Percentiles rank a stretch among this genome's conserved stretches.
phyloP scores from a whole-genome alignment of 2,329 filamentous ascomycete species.

The Phoma sp. region DNA sequence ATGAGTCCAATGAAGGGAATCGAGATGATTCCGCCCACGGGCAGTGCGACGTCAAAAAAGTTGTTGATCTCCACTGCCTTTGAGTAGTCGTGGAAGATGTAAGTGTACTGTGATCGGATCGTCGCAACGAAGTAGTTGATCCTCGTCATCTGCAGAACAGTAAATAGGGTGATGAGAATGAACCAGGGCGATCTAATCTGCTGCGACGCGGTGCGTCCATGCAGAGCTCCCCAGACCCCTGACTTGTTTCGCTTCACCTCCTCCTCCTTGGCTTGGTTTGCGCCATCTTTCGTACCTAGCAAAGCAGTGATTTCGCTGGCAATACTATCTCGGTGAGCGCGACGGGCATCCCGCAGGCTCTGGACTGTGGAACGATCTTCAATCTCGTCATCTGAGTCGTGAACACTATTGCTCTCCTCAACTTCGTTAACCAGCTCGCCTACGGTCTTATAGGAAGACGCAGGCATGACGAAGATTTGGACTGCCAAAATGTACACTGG shows the following conservation, averaged over 20 bases:
- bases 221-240: slow-evolving; percentile 87
- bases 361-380: slow-evolving; percentile 55
- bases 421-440: slow-evolving; percentile 80
- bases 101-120: slow-evolving; percentile 80
- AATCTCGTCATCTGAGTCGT: slow-evolving; percentile 63
- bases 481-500: slow-evolving; percentile 52
- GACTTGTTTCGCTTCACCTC: slow-evolving; percentile 72
- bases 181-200: slow-evolving; percentile 87
- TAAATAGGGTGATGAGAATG: slow-evolving; percentile 81
- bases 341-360: slow-evolving; percentile 60
- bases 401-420: slow-evolving; percentile 58
- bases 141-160: slow-evolving; percentile 67
- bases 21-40: slow-evolving; percentile 80
- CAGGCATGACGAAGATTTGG: slow-evolving; percentile 56
- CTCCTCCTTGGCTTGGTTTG: slow-evolving; percentile 68
- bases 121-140: slow-evolving; percentile 97
- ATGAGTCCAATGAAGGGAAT: slow-evolving; percentile 85
- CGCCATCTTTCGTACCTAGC: slow-evolving; percentile 68
- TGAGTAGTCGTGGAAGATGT: slow-evolving; percentile 68
- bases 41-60: slow-evolving; percentile 85
- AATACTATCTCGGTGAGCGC: slow-evolving; percentile 65
- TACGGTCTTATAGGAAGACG: slow-evolving; percentile 60
- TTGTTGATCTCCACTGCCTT: slow-evolving; percentile 75
- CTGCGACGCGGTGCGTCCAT: slow-evolving; percentile 70
- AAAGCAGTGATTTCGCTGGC: slow-evolving; percentile 75